A percentile compares a stretch with the other conserved stretches of the same genome.
Conservation (phyloP, 805 yeast species). For the Sugiyamaella smithiae region DNA sequence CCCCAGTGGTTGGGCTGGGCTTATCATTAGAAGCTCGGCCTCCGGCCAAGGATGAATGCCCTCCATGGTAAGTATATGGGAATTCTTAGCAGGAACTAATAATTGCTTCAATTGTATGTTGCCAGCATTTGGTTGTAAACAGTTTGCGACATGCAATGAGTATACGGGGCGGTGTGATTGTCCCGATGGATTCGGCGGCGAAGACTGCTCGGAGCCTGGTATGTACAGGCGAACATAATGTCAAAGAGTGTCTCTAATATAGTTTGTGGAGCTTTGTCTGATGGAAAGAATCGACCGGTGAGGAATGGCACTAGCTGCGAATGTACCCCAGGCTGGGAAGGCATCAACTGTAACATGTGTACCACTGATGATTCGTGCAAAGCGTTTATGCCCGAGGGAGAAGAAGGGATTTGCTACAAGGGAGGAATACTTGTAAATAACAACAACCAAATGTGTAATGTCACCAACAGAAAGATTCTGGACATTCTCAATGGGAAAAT, state of each 20-base stretch:
- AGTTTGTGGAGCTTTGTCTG: slow-evolving; percentile 74
- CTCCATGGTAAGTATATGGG: slow-evolving; percentile 22
- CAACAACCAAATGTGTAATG: slow-evolving; percentile 90
- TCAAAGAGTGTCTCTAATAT: not conserved
- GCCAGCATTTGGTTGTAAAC: slow-evolving; percentile 86
- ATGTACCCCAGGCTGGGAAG: slow-evolving; percentile 87
- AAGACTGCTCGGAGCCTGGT: slow-evolving; percentile 78
- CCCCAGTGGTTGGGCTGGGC: not conserved
- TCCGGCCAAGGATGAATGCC: slow-evolving; percentile 15
- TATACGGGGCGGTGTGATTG: slow-evolving; percentile 92
- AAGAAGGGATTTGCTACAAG: slow-evolving; percentile 84
- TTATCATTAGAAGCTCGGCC: not conserved
- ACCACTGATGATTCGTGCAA: slow-evolving; percentile 71
- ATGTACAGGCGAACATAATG: not conserved
- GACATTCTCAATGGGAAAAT: slow-evolving; percentile 72
- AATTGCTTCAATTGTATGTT: slow-evolving; percentile 84
- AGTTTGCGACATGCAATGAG: slow-evolving; percentile 83
- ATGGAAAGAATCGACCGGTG: slow-evolving; percentile 64
- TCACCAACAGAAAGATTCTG: slow-evolving; percentile 80
- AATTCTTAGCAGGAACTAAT: not conserved
- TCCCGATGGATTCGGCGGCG: slow-evolving; percentile 88
- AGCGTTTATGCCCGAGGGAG: slow-evolving; percentile 79
- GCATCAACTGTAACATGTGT: slow-evolving; percentile 90
- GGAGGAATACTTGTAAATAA: slow-evolving; percentile 79
- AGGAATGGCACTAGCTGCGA: slow-evolving; percentile 54